Conservation (phyloP, 768 basidiomycete genomes). For the Tulasnella calospora region DNA sequence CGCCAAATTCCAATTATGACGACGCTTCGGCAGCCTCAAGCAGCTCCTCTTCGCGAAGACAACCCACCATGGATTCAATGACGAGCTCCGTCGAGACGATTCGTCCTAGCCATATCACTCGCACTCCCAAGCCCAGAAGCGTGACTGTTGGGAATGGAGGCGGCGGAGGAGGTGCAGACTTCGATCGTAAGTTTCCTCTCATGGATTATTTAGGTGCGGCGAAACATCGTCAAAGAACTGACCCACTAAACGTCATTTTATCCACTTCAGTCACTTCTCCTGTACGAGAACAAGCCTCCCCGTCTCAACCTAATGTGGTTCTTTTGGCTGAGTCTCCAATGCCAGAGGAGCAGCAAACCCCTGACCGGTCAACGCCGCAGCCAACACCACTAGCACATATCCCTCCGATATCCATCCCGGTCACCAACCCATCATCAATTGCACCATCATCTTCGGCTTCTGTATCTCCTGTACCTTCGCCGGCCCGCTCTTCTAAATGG, state of each 20-base stretch:
- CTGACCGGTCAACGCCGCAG: neutral
- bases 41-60: neutral
- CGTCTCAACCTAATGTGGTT: neutral
- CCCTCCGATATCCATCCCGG: neutral
- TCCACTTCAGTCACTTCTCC: slow-evolving; percentile 1
- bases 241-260: neutral
- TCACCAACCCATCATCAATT: neutral
- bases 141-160: neutral
- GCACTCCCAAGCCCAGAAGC: neutral
- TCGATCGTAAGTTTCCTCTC: slow-evolving; percentile 1
- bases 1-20: slow-evolving; percentile 12
- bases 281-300: neutral
- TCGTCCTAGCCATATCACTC: neutral
- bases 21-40: neutral
- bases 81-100: slow-evolving; percentile 17
- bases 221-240: neutral
- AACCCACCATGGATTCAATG: neutral
- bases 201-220: neutral
- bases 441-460: neutral
- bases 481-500: slow-evolving; percentile 5
- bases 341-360: neutral
- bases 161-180: neutral
- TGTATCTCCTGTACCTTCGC: slow-evolving; percentile 3
- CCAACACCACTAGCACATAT: neutral
- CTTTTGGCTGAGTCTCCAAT: neutral